A percentile compares a stretch with the other conserved stretches of the same genome.
Evolutionary conservation across 1,284 basidiomycete genomes (phyloP).

Genomic region (Pseudozyma thailandica): DNA sequence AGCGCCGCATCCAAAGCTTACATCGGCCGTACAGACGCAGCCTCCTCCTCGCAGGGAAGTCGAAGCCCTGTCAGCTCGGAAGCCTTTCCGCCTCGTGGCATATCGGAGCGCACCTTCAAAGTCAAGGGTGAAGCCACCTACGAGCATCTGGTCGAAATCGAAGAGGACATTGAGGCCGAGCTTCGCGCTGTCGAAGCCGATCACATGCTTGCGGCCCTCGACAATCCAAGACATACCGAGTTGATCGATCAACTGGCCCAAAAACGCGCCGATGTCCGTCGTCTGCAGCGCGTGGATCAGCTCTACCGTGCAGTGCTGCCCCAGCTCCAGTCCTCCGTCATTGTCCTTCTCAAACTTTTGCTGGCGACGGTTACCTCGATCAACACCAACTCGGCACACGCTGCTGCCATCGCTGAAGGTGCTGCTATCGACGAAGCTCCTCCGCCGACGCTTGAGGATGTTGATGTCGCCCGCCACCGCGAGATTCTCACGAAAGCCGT

Average conservation of each 20-base stretch:
- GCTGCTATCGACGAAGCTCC: slow-evolving; percentile 70
- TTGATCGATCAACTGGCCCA: slow-evolving; percentile 44
- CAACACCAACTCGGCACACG: slow-evolving; percentile 61
- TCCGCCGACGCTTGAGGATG: slow-evolving; percentile 87
- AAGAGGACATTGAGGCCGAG: slow-evolving; percentile 54
- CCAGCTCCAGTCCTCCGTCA: slow-evolving; percentile 63
- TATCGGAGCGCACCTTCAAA: slow-evolving; percentile 42
- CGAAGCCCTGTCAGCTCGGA: slow-evolving; percentile 56
- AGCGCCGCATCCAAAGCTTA: slow-evolving; percentile 20
- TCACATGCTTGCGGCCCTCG: slow-evolving; percentile 60
- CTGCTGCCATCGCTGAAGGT: slow-evolving; percentile 63
- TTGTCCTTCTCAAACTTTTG: slow-evolving; percentile 65
- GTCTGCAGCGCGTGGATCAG: slow-evolving; percentile 61
- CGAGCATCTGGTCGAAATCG: slow-evolving; percentile 59
- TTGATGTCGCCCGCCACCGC: slow-evolving; percentile 92
- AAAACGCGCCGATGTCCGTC: slow-evolving; percentile 58
- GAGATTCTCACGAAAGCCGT: slow-evolving; percentile 98
- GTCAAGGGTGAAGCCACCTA: slow-evolving; percentile 58
- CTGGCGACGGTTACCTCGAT: slow-evolving; percentile 65
- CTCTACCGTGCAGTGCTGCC: slow-evolving; percentile 61
- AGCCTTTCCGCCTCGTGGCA: slow-evolving; percentile 27
- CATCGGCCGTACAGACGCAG: slow-evolving; percentile 39
- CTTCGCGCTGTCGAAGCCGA: slow-evolving; percentile 50
- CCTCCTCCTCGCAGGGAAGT: slow-evolving; percentile 55
- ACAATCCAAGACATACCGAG: slow-evolving; percentile 52